phyloP scores from a whole-genome alignment of 2,329 filamentous ascomycete species.

The Endocalyx cinctus region DNA sequence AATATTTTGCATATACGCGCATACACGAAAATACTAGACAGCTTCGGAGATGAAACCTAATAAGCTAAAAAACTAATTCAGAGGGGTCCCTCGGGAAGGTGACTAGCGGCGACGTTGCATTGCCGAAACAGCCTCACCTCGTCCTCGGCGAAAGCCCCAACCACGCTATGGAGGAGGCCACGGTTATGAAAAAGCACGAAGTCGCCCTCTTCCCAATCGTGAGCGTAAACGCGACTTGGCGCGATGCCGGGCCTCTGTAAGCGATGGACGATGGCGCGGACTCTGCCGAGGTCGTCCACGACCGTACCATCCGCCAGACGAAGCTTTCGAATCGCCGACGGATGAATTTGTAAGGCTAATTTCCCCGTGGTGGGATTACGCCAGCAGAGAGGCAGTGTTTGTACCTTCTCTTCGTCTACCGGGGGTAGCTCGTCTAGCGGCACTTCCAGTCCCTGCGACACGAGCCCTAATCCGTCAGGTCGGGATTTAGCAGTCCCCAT shows the following conservation, averaged over 20 bases:
- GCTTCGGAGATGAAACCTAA: no score
- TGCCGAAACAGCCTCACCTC: slow-evolving; percentile 73
- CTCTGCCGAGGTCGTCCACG: slow-evolving; percentile 62
- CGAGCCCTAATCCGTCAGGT: slow-evolving; percentile 65
- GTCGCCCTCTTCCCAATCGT: slow-evolving; percentile 75
- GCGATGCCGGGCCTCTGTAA: slow-evolving; percentile 70
- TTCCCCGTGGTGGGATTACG: slow-evolving; percentile 67
- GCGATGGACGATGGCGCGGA: slow-evolving; percentile 63
- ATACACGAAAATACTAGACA: no score
- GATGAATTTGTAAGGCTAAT: slow-evolving; percentile 69
- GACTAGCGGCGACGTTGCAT: slow-evolving; percentile 70
- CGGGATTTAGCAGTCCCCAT: slow-evolving; percentile 66
- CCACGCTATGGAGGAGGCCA: slow-evolving; percentile 69
- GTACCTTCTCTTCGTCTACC: slow-evolving; percentile 62
- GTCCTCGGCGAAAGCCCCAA: slow-evolving; percentile 68
- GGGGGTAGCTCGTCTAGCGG: slow-evolving; percentile 55
- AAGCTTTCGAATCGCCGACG: slow-evolving; percentile 64
- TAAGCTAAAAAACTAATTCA: no score
- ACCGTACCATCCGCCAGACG: slow-evolving; percentile 62
- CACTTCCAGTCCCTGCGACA: slow-evolving; percentile 63
- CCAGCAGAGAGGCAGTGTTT: slow-evolving; percentile 73
- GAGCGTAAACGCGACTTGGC: slow-evolving; percentile 63
- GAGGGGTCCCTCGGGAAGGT: slow-evolving; percentile 48
- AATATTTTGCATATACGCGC: no score
- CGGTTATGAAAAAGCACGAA: slow-evolving; percentile 76